Base-by-base conservation (phyloP, 352 stramenopile genomes). In the Phytophthora tubulina region DNA sequence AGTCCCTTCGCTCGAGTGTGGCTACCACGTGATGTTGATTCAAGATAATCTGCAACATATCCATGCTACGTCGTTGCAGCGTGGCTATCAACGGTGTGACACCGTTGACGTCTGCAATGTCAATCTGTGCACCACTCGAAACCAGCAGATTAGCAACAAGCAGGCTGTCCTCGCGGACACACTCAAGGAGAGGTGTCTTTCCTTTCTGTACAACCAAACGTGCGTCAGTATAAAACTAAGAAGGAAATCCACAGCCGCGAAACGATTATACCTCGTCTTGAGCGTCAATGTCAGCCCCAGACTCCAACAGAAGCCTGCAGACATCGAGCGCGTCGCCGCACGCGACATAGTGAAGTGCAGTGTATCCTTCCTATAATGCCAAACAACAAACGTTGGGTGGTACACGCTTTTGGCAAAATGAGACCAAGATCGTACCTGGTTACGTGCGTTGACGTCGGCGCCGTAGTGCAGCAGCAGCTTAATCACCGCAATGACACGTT, bases 1-100 rank as follows among this genome's bases (percentile, higher is more conserved):
- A 78, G 45, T 68, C 56, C 17, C 32, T 39, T 33, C 72, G 72
- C 0, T 65, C 33, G 14, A 46, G 3, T 39, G 62, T 79, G 17
- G 33, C 53, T 14, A 79, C 62, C 33, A 76, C 6, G 36, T 63
- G 56, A 52, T 76, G 59, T 15, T 76, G 67, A 42, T 76, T 79
- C 33, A 79, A 49, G 41, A 78, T 50, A 17, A 75, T 63, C 55
- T 71, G 59, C 27, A 78, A 31, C 44, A 78, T 59, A 27, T 75
- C 70, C 13, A 48, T 27, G 30, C 7, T 54, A 42, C 17, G 33
- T 21, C 32, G 54, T 38, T 52, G 63, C 0, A 73, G 36, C 32
- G 31, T 49, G 13, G 69, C 66, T 5, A 15, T 62, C 48, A 75
- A 48, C 7, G 65, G 66, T 11, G 66, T 60, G 6, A 53, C 35